Conservation (phyloP, 1,284 basidiomycete genomes). For the Sanguinoderma infundibulare region DNA sequence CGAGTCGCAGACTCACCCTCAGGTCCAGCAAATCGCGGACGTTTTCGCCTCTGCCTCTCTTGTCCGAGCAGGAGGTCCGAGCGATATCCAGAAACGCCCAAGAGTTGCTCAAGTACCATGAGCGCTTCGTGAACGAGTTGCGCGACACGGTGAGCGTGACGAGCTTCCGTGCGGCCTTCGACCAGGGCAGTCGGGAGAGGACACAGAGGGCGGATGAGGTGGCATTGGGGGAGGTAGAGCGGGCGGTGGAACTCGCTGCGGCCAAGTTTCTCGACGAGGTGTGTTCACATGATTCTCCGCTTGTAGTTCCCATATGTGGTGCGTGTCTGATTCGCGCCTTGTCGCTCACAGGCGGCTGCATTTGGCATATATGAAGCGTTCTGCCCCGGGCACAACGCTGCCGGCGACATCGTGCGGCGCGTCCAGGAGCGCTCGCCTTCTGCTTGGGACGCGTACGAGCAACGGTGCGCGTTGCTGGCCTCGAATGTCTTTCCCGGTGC, state of each 20-base stretch:
- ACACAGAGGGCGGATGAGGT: slow-evolving; percentile 7
- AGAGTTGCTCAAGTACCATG: slow-evolving; percentile 77
- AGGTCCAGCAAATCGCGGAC: slow-evolving; percentile 41
- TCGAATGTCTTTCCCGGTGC: slow-evolving; percentile 22
- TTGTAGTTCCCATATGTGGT: background rate
- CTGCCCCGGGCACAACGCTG: slow-evolving; percentile 84
- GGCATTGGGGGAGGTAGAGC: slow-evolving; percentile 27
- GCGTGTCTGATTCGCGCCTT: slow-evolving; percentile 1
- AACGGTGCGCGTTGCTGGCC: slow-evolving; percentile 50
- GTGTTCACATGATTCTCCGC: slow-evolving; percentile 11
- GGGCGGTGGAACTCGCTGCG: slow-evolving; percentile 30
- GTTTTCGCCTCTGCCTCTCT: slow-evolving; percentile 40
- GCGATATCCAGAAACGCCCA: slow-evolving; percentile 73
- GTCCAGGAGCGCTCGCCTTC: slow-evolving; percentile 60
- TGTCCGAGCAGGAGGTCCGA: slow-evolving; percentile 59
- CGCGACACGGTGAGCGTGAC: slow-evolving; percentile 57
- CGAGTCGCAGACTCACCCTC: slow-evolving; percentile 15
- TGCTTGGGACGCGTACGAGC: slow-evolving; percentile 86
- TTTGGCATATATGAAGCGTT: slow-evolving; percentile 84
- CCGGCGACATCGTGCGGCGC: slow-evolving; percentile 71
- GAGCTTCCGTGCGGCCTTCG: slow-evolving; percentile 39
- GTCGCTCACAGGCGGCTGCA: slow-evolving; percentile 56
- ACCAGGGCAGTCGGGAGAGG: slow-evolving; percentile 10
- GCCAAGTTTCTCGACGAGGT: slow-evolving; percentile 33
- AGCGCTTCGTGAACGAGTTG: slow-evolving; percentile 68